A percentile compares a stretch with the other conserved stretches of the same genome.
Conservation (phyloP, 2,329 filamentous ascomycete species). For the Ceratocystis cubensis region DNA sequence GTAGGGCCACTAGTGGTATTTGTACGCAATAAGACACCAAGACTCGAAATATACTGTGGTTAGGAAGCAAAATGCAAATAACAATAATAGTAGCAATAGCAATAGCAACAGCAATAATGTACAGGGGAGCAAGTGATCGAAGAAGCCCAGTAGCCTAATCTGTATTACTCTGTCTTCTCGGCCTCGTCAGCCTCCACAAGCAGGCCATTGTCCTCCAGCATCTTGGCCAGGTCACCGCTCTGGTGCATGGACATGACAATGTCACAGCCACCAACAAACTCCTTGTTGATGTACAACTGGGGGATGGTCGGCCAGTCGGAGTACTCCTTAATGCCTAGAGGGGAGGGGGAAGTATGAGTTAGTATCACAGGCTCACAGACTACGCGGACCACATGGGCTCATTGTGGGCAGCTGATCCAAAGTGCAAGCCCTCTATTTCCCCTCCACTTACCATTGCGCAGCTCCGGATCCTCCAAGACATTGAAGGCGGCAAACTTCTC, state of each 20-base stretch:
- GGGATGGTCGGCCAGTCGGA: constrained; percentile 99
- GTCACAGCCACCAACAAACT: constrained; percentile 96
- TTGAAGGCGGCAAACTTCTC: constrained; percentile 97
- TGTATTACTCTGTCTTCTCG: constrained; percentile 25
- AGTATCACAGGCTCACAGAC: no score
- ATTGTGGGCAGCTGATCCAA: no score
- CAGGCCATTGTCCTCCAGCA: constrained; percentile 87
- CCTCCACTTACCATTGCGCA: constrained; percentile 55
- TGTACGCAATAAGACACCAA: background rate
- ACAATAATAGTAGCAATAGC: constrained; percentile 21
- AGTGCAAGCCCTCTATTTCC: background rate
- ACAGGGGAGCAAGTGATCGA: constrained; percentile 21
- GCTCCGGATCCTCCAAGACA: constrained; percentile 79
- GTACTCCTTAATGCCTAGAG: constrained; percentile 88
- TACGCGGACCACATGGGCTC: background rate
- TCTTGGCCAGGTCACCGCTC: constrained; percentile 80
- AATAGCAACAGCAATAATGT: constrained; percentile 13
- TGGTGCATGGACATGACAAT: constrained; percentile 96
- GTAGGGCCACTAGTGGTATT: background rate
- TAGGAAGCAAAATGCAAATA: constrained; percentile 11
- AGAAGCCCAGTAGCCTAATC: background rate
- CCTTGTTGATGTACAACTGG: constrained; percentile 87
- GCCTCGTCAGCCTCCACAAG: constrained; percentile 43
- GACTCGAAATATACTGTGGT: constrained; percentile 5
- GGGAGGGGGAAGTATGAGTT: background rate